Base-by-base conservation (phyloP, 345 rosid species). In the Syzygium grande region DNA sequence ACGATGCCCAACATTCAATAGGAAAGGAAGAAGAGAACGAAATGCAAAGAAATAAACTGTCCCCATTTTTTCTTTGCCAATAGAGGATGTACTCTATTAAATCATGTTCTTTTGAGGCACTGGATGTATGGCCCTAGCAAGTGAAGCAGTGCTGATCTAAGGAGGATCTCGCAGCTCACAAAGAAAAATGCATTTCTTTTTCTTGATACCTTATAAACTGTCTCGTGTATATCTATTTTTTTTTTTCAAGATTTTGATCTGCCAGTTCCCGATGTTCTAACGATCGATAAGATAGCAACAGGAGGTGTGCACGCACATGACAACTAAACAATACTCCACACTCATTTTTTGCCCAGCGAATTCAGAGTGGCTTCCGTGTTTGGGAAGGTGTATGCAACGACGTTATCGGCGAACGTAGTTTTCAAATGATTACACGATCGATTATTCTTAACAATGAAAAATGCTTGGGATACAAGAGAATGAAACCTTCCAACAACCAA, bases 131-230 rank as follows among this genome's bases (percentile, higher is more conserved):
- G 41, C 41, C 1, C 41, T 65, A 15, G 78, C 41, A 65, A 65
- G 78, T 29, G 41, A 15, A 65, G 78, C 22, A 6, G 41, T 65
- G 78, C 77, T 3, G 41, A 15, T 63, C 21, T 14, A 15, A 63
- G 41, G 41, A 63, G 17, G 68, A 27, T 27, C 68, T 27, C 27
- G 68, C 68, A 0, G 34, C 41, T 8, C 78, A 30, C 8, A 65
- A 29, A 30, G 2, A 34, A 30, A 65, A 65, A 7, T 2, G 22
- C 22, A 19, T 65, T 29, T 65, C 78, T 65, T 15, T 30, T 65
- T 1, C 78, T 65, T 0, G 11, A 29, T 15, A 30, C 21, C 11
- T 65, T 2, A 0, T 0, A 0, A 2, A 7, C 22, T 29, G 41
- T 29, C 16, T 65, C 14, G 5, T 0, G 77, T 29, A 7, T 1